Base-by-base conservation (phyloP, 2,329 filamentous ascomycete species). In the Phyllosticta ampelicida region DNA sequence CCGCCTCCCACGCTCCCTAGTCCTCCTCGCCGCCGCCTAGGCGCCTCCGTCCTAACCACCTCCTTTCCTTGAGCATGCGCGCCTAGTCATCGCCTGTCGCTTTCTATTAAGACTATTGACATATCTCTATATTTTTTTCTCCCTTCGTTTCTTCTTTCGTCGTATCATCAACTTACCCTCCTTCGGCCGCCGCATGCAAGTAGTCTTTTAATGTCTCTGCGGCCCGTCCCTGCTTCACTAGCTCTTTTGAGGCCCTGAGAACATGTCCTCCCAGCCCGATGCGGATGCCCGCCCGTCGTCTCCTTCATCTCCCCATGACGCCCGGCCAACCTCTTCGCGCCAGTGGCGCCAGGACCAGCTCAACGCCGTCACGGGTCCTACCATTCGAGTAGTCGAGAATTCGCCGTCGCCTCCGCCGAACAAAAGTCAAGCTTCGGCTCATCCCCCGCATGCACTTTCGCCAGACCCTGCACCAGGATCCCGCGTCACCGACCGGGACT, bases 361-460 rank as follows among this genome's bases (percentile, higher is more conserved):
- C 68, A 48, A 44, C 36, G 64, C 65, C 58, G 23, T 55, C 49
- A 63, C 68, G n/a, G 66, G 67, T 51, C 69, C 72, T 20, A 74
- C 71, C 30, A 74, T 74, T 51, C 71, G 72, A 63, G 67, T 74
- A 60, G 71, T 74, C 48, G 65, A 71, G 29, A 70, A 74, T 56
- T 63, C 69, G 53, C 67, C 64, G 18, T 61, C 67, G 44, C 63
- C 52, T n/a, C 63, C 68, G 61, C 73, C 74, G 65, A 66, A 67
- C 53, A 74, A 73, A 65, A 68, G 66, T 56, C 71, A 71, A 56
- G 69, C 73, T 60, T 71, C 72, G 51, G 70, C 66, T 60, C 66
- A 71, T 61, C 66, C 71, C 53, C 71, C 71, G 56, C 72, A 74
- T 53, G 66, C 73, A 60, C 65, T 74, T 59, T 55, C 57, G 21